These are phyloP conservation scores for Firmiana major DNA, from an alignment of 345 rosid species.

Conservation along the genomic window DNA sequence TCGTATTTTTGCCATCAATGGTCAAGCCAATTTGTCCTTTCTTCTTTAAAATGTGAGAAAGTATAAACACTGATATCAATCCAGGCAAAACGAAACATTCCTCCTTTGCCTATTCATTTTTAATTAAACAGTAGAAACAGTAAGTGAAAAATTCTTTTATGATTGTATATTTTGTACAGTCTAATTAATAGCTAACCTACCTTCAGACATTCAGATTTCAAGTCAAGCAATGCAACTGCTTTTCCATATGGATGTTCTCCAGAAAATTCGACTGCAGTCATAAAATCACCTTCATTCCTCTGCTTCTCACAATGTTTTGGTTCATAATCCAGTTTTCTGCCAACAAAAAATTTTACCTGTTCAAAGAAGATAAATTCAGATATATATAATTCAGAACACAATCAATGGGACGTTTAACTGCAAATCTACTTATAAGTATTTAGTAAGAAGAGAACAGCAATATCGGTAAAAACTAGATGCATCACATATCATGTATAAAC, in stretches of 20 bases:
- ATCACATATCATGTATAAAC: neutral
- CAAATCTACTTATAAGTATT: neutral
- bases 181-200: slow-evolving; percentile 32
- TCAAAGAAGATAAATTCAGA: slow-evolving; percentile 24
- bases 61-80: slow-evolving; percentile 59
- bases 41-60: slow-evolving; percentile 42
- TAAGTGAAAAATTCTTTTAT: slow-evolving; percentile 1
- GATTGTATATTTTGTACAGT: slow-evolving; percentile 1
- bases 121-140: neutral
- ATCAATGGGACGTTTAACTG: neutral
- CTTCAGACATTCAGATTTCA: slow-evolving; percentile 54
- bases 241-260: slow-evolving; percentile 72
- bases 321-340: slow-evolving; percentile 80
- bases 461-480: neutral
- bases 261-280: slow-evolving; percentile 84
- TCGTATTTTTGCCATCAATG: slow-evolving; percentile 14
- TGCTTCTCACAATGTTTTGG: slow-evolving; percentile 40
- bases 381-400: neutral
- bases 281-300: slow-evolving; percentile 51
- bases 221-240: slow-evolving; percentile 75
- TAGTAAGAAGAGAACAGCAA: too few relatives aligned
- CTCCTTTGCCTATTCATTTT: slow-evolving; percentile 64
- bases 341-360: slow-evolving; percentile 60
- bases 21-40: slow-evolving; percentile 35
- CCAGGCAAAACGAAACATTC: slow-evolving; percentile 56